Base-by-base conservation (phyloP, 164 flowering plant species). In the Santalum album region DNA sequence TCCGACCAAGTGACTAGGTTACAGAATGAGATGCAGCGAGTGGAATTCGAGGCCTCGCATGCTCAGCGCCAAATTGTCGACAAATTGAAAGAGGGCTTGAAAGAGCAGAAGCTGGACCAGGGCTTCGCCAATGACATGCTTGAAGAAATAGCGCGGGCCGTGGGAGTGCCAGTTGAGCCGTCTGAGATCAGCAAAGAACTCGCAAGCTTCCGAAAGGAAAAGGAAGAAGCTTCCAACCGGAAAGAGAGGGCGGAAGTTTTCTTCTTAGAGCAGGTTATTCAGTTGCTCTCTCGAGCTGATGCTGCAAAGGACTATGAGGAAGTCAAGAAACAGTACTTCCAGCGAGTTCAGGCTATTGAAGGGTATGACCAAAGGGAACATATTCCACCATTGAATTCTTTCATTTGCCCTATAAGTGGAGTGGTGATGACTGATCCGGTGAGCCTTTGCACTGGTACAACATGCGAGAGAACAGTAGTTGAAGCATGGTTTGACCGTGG, bases 21-120 rank as follows among this genome's bases (percentile, higher is more conserved):
- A 53, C 86, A 82, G 32, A 63, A 70, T 65, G 84, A 85, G 69
- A 85, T 85, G 92, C 88, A 80, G 54, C 74, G 77, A 46, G 88
- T 70, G 18, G 79, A 82, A 49, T 73, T 78, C 52, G 79, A 74
- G 62, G 71, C 83, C 42, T 74, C 84, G 39, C 74, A 67, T 7
- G 51, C 81, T 49, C 80, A 72, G 55, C 65, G 75, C 49, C 64
- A 59, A 45, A 80, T 82, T 59, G 71, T 85, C 45, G 81, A 82
- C 58, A 80, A 70, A 67, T 71, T 85, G 61, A 58, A 72, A 12
- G 78, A 72, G 58, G 88, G 88, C 15, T 67, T 85, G 24, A 50
- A 23, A 21, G 79, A 77, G 23, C 79, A 74, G 59, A 82, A 69
- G 55, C 67, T 58, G 40, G 86, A 85, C 38, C 81, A 72, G 50